Conservation (phyloP, 495 filamentous ascomycete species). For the Penicillium arizonense region DNA sequence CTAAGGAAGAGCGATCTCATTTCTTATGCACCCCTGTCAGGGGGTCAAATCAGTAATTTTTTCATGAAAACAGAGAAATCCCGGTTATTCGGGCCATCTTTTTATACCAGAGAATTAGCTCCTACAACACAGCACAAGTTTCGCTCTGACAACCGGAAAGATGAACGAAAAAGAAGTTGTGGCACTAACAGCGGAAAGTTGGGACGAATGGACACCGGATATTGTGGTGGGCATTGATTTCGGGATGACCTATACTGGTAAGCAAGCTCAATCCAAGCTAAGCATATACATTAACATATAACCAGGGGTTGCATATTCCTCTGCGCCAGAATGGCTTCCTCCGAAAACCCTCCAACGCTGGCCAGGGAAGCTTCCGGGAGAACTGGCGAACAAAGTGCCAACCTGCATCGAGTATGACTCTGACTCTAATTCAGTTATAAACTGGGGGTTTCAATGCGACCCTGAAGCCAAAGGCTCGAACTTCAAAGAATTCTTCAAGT, state of each 20-base stretch:
- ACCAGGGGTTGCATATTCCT: slow-evolving; percentile 55
- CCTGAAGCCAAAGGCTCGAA: slow-evolving; percentile 37
- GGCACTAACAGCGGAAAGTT: neutral
- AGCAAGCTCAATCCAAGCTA: slow-evolving; percentile 1
- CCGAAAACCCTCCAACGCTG: slow-evolving; percentile 58
- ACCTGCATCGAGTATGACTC: slow-evolving; percentile 53
- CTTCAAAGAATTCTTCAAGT: slow-evolving; percentile 60
- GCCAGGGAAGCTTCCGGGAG: slow-evolving; percentile 52
- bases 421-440: slow-evolving; percentile 34
- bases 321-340: slow-evolving; percentile 41
- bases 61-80: neutral
- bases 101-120: neutral
- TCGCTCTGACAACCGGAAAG: neutral
- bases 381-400: slow-evolving; percentile 59
- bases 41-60: neutral
- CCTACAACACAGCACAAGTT: too few relatives aligned
- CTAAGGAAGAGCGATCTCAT: neutral
- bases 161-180: slow-evolving; percentile 26
- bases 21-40: neutral
- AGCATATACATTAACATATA: neutral
- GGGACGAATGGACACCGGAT: slow-evolving; percentile 36
- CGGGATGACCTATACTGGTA: slow-evolving; percentile 62
- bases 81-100: neutral
- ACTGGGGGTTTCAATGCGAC: slow-evolving; percentile 60
- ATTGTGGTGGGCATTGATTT: slow-evolving; percentile 60